These are phyloP conservation scores for Pythium guiyangense DNA, from an alignment of 352 stramenopile genomes.

Conservation along the genomic window DNA sequence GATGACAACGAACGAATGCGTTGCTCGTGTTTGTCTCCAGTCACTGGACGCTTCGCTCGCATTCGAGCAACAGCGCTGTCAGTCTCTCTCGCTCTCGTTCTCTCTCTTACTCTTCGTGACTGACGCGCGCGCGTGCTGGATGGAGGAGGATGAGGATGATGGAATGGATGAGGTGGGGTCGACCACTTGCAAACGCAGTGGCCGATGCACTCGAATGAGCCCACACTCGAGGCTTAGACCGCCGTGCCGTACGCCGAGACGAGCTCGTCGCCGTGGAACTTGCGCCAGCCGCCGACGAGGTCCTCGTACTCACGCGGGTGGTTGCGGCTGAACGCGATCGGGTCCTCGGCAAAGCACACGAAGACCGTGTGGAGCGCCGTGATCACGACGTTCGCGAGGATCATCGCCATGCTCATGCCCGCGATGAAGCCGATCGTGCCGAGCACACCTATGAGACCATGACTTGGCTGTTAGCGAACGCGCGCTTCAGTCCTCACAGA, in stretches of 20 bases:
- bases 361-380: conserved; percentile 84
- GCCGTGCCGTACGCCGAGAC: conserved; percentile 59
- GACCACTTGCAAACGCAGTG: no score
- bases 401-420: conserved; percentile 78
- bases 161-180: no score
- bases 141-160: no score
- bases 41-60: no score
- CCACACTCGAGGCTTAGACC: no score
- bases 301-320: conserved; percentile 79
- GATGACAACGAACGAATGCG: no score
- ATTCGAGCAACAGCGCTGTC: no score
- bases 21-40: no score
- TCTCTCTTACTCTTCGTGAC: conserved; percentile 45
- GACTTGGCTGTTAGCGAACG: no score
- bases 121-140: no score
- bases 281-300: conserved; percentile 67
- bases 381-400: conserved; percentile 78
- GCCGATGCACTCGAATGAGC: no score
- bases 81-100: background rate
- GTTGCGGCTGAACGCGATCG: conserved; percentile 77
- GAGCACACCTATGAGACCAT: conserved; percentile 48
- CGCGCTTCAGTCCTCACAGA: no score
- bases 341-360: conserved; percentile 86
- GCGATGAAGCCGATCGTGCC: conserved; percentile 74
- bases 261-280: conserved; percentile 79